phyloP scores from a whole-genome alignment of 176 grass and related monocot genomes.

The Neostapfia colusana region DNA sequence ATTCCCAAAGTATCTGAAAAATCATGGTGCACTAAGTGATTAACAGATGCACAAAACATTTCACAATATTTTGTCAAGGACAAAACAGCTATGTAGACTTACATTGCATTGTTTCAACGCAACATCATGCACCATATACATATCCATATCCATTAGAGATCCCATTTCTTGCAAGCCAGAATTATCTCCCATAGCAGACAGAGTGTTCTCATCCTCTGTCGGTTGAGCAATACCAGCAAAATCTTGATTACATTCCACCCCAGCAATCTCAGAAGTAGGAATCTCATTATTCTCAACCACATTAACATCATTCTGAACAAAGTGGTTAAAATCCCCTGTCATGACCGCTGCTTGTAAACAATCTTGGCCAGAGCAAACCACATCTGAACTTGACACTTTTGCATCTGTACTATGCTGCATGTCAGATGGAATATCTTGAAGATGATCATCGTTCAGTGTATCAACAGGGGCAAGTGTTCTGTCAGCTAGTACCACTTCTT shows the following conservation, averaged over 20 bases:
- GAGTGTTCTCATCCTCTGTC: slow-evolving; percentile 52
- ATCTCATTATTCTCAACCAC: slow-evolving; percentile 48
- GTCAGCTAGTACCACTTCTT: slow-evolving; percentile 31
- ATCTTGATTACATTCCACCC: slow-evolving; percentile 39
- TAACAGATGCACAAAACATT: slow-evolving; percentile 23
- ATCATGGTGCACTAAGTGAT: slow-evolving; percentile 1
- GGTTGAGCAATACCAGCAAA: slow-evolving; percentile 44
- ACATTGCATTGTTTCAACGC: slow-evolving; percentile 73
- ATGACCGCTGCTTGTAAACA: slow-evolving; percentile 12
- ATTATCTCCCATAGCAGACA: slow-evolving; percentile 77
- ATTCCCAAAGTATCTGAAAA: slow-evolving; percentile 7
- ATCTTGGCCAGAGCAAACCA: slow-evolving; percentile 32
- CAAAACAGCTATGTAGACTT: slow-evolving; percentile 43
- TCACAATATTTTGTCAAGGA: not conserved
- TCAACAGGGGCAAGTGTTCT: slow-evolving; percentile 39
- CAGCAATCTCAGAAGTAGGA: slow-evolving; percentile 46
- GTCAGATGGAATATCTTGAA: slow-evolving; percentile 49
- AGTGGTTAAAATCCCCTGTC: slow-evolving; percentile 38
- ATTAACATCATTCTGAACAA: slow-evolving; percentile 30
- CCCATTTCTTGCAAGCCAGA: slow-evolving; percentile 72
- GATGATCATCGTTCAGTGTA: slow-evolving; percentile 27
- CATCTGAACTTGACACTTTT: slow-evolving; percentile 30
- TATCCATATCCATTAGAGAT: slow-evolving; percentile 56
- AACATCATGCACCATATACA: slow-evolving; percentile 57
- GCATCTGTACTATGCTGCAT: slow-evolving; percentile 40